Conservation (phyloP, 2,329 filamentous ascomycete species). For the Fusarium haematococcum region DNA sequence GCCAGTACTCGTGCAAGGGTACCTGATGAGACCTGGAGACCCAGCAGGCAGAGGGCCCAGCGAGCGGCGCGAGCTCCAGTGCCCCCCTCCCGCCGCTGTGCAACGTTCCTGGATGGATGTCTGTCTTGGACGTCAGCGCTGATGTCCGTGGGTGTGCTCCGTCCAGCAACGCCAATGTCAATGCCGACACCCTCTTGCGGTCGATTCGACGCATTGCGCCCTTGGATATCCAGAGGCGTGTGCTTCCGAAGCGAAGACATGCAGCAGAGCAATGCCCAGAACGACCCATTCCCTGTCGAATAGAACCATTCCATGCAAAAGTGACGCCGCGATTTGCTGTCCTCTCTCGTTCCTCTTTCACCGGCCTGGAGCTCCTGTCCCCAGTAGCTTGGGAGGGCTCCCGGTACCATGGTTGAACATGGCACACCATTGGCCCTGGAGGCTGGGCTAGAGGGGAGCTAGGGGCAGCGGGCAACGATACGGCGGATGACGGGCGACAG, state of each 20-base stretch:
- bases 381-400: conserved; percentile 29
- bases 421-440: conserved; percentile 29
- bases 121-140: conserved; percentile 18
- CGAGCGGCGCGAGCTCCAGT: background rate
- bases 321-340: conserved; percentile 5
- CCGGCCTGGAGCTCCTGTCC: conserved; percentile 11
- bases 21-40: conserved; percentile 5
- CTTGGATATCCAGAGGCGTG: background rate
- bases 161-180: conserved; percentile 8
- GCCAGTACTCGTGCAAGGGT: conserved; percentile 25
- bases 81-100: conserved; percentile 16
- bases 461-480: conserved; percentile 12
- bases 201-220: conserved; percentile 1
- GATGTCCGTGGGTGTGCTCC: conserved; percentile 15
- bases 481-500: conserved; percentile 19
- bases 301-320: background rate
- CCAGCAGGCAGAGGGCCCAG: conserved; percentile 1
- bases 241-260: background rate
- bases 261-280: background rate
- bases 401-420: conserved; percentile 31
- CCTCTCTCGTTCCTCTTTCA: conserved; percentile 1
- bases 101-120: conserved; percentile 28
- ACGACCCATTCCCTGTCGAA: background rate
- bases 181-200: background rate
- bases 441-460: conserved; percentile 17